Conservation (phyloP, 2,329 filamentous ascomycete species). For the Verticillium dahliae region DNA sequence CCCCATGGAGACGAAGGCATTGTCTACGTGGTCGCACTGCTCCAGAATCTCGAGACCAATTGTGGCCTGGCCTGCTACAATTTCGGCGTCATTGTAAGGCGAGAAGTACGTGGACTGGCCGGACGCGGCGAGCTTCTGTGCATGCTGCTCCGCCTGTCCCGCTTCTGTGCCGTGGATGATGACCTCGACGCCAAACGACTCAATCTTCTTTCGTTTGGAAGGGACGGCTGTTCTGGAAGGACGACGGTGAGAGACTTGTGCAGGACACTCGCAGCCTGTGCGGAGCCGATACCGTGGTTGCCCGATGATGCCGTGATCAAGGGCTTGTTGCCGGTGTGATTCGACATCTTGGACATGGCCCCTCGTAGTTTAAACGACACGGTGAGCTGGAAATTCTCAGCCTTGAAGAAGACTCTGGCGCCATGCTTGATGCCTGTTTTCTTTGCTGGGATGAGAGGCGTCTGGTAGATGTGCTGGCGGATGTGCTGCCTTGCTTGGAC, state of each 20-base stretch:
- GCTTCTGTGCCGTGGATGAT: slow-evolving; percentile 15
- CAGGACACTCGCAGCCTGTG: slow-evolving; percentile 9
- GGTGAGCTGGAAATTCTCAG: slow-evolving; percentile 18
- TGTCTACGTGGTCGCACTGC: slow-evolving; percentile 14
- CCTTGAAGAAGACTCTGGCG: slow-evolving; percentile 15
- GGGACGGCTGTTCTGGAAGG: slow-evolving; percentile 13
- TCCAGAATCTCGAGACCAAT: slow-evolving; percentile 16
- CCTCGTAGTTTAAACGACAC: slow-evolving; percentile 19
- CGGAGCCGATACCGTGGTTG: slow-evolving; percentile 15
- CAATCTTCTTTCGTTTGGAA: slow-evolving; percentile 14
- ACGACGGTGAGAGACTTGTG: slow-evolving; percentile 11
- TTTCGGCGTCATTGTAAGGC: slow-evolving; percentile 15
- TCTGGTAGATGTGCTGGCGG: slow-evolving; percentile 14
- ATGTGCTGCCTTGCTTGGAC: slow-evolving; percentile 12
- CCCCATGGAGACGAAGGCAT: slow-evolving; percentile 16
- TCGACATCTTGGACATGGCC: slow-evolving; percentile 18
- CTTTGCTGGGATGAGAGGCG: slow-evolving; percentile 12
- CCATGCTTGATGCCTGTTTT: neutral
- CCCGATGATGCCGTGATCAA: slow-evolving; percentile 16
- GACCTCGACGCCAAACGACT: slow-evolving; percentile 12
- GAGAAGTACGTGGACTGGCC: slow-evolving; percentile 15
- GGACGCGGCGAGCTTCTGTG: slow-evolving; percentile 13
- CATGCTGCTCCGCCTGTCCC: slow-evolving; percentile 15
- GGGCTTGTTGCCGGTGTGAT: neutral
- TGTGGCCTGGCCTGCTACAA: slow-evolving; percentile 13